Percentiles rank a stretch among this genome's conserved stretches.
phyloP scores from a whole-genome alignment of 2,329 filamentous ascomycete genomes.

The Nemania abortiva region DNA sequence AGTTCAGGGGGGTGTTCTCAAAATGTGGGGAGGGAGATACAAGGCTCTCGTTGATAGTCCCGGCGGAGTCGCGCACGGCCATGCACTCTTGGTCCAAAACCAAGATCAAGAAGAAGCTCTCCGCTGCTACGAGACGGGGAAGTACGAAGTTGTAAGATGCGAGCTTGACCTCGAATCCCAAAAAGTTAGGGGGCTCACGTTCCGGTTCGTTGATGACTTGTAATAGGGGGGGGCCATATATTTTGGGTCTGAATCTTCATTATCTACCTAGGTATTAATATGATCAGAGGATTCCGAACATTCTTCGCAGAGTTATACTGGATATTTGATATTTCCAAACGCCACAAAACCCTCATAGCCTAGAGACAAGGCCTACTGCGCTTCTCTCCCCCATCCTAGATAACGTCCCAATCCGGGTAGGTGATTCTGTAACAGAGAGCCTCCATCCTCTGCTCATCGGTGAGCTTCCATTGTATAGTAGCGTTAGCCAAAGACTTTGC shows the following conservation, averaged over 20 bases:
- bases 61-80: not conserved
- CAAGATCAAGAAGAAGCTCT: constrained; percentile 26
- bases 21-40: constrained; percentile 31
- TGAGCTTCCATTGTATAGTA: constrained; percentile 30
- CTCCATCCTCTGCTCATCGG: constrained; percentile 23
- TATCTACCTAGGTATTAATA: no score
- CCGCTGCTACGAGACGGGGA: constrained; percentile 26
- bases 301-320: no score
- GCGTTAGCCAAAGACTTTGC: constrained; percentile 20
- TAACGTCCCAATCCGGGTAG: not conserved
- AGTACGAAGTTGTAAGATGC: constrained; percentile 30
- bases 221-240: no score
- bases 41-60: constrained; percentile 20
- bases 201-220: constrained; percentile 13
- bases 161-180: constrained; percentile 1
- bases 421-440: constrained; percentile 24
- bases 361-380: not conserved
- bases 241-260: no score
- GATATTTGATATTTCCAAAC: no score
- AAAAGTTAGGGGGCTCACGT: constrained; percentile 27
- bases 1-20: constrained; percentile 20
- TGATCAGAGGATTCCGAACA: no score
- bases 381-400: not conserved
- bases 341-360: no score
- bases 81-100: constrained; percentile 22